Evolutionary conservation across 164 flowering plant species (phyloP), one percentile per base, ranked within the genome.

Genomic region (Stephania cephalantha): DNA sequence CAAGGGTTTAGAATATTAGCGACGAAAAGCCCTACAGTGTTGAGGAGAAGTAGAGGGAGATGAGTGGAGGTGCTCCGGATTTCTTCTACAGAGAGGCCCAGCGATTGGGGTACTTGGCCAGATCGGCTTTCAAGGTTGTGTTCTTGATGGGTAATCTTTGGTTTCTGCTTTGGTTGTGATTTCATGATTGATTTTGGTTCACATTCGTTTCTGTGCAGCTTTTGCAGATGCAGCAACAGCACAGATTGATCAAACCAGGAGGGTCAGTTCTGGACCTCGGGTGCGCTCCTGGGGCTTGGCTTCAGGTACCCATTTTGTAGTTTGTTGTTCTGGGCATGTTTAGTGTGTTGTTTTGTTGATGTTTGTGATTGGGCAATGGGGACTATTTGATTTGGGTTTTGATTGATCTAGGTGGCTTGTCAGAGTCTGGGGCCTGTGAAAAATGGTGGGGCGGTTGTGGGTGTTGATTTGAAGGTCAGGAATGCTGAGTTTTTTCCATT

Each of bases 271-370:
- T 95, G 15, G 99, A 95, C 79, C 98, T 95, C 50, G 99, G 98
- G 31, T 95, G 98, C 81, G 98, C 99, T 72, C 99, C 98, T 77
- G 99, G 99, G 77, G 97, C 99, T 76, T 95, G 99, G 99, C 99
- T 95, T 82, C 99, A 93, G 93, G 98, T 94, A 55, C 50, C 68
- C 13, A 44, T 69, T 53, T 75, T 58, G 25, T 72, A 46, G n/a
- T 72, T n/a, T 64, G 12, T 58, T 73, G 31, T 52, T 72, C 35
- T 10, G 2, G 31, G 20, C 46, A 17, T 50, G 4, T 8, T 18
- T 61, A 8, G 3, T 61, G 20, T 61, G 5, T n/a, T 61, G 7
- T 46, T 35, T 2, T 10, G 9, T 42, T 15, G 25, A 6, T 5
- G n/a, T 73, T 29, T 69, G 3, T 67, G 20, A 35, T 71, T 71